Evolutionary conservation across 2,329 filamentous ascomycete genomes (phyloP), one percentile per base, ranked within the genome.

Genomic region (Phyllosticta citribraziliensis): DNA sequence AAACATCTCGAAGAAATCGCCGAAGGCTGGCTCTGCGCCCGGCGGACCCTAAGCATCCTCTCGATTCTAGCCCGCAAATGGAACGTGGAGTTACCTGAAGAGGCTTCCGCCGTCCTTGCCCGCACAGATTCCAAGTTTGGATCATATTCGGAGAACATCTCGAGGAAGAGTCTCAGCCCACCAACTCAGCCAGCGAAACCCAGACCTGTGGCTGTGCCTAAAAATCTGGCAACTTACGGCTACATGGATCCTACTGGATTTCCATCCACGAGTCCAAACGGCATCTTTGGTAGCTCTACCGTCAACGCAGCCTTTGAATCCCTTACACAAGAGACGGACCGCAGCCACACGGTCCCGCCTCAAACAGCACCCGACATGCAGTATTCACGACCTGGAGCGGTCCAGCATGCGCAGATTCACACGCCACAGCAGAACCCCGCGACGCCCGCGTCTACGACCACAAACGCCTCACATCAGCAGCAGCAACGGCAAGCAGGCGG

Each of bases 1-100:
- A 93, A 90, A 69, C 90, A 96, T 65, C 82, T 97, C 1, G 93
- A 97, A 72, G 93, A 97, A 70, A 97, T 99, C 67, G 91, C 91
- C 0, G 92, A 97, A 72, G 88, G 91, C 67, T 99, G 94, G 94
- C 83, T 91, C 0, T 94, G 91, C 68, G 93, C 92, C 10, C 83
- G 92, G 58, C 84, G 93, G 12, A 93, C 92, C 0, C 79, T 97
- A 6, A 85, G 86, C 63, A 96, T 97, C 55, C 79, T 99, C 52
- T 91, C 88, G 66, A 85, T 95, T 3, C 83, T 96, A 12, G 88
- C 88, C 0, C 84, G 86, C n/a, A 94, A 94, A 68, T 97, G 94
- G 92, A 87, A 87, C 19, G 87, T 96, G 52, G 86, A 91, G 61
- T 75, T 97, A 10, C 93, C 94, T 0, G 87, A 90, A 63, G 93